These are phyloP conservation scores for Lithohypha guttulata DNA, from an alignment of 2,329 filamentous ascomycete species.

Conservation along the genomic window DNA sequence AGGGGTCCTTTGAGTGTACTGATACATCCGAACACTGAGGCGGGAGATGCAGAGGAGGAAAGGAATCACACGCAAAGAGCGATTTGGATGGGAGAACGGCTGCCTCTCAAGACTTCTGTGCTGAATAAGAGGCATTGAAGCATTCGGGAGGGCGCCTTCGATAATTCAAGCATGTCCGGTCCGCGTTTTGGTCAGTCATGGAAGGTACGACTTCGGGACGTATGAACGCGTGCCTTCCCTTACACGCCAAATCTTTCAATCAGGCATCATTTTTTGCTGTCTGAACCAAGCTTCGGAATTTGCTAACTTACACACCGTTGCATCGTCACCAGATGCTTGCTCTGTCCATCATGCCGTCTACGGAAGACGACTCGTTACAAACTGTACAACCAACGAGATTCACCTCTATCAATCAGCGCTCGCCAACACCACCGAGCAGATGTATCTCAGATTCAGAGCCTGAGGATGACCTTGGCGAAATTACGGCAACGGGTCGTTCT, in stretches of 20 bases:
- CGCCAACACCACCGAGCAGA: not conserved
- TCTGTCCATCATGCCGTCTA: not conserved
- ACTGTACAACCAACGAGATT: not conserved
- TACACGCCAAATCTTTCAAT: too few species aligned
- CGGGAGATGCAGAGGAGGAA: conserved; percentile 34
- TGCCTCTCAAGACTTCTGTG: conserved; percentile 33
- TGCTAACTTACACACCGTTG: not conserved
- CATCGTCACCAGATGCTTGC: not conserved
- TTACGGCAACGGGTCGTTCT: too few species aligned
- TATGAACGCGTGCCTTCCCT: too few species aligned
- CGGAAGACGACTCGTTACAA: not conserved
- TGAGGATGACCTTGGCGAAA: too few species aligned
- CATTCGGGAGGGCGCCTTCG: not conserved
- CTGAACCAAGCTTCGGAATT: not conserved
- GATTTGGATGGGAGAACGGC: conserved; percentile 36
- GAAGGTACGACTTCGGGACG: too few species aligned
- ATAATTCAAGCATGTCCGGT: not conserved
- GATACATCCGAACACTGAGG: conserved; percentile 65
- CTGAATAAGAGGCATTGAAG: conserved; percentile 23
- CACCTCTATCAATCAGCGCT: not conserved
- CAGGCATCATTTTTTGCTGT: not conserved
- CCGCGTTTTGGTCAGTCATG: too few species aligned
- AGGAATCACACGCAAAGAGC: conserved; percentile 37
- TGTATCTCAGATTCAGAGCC: not conserved
- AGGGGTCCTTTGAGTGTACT: conserved; percentile 68